Evolutionary conservation across 1,284 basidiomycete species (phyloP), one percentile per base, ranked within the genome.

Genomic region (Ganoderma lingzhi): DNA sequence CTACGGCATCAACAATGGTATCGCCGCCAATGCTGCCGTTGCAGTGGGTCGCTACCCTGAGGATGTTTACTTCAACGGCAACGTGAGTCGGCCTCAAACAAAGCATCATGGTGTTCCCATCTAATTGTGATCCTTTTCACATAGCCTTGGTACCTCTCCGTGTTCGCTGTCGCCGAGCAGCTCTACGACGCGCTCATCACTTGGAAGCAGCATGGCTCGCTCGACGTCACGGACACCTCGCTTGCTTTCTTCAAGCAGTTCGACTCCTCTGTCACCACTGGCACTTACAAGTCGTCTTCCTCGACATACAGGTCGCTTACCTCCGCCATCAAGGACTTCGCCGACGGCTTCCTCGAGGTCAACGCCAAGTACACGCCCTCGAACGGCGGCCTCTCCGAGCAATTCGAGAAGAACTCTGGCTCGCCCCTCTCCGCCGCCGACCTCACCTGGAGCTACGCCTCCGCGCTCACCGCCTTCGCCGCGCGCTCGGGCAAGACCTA

Each of bases 21-120:
- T 84, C 63, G 73, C 81, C 9, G 76, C 84, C 30, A 80, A 79
- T 56, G 76, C 76, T 5, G 84, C 86, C 30, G 83, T 87, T 39
- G 84, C 88, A 1, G 83, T 85, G 6, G 89, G 88, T 23, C 80
- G 88, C 35, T 90, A 90, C 74, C 79, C 81, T 3, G 88, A 89
- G 73, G 88, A 89, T 72, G 65, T 73, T 42, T 90, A 88, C 76
- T 81, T 81, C 67, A 79, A 80, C 63, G 88, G 88, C n/a, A 88
- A 90, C 76, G 86, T 85, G 65, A 65, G 73, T 74, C 10, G 8
- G 53, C 2, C 28, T n/a, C 23, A 2, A 8, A 6, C 48, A 28
- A 15, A 12, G 23, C 23, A 28, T 32, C 4, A 55, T 19, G 14
- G 0, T 6, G 10, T 8, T 6, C 32, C 35, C n/a, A 23, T 4